Conservation (phyloP, 495 filamentous ascomycete genomes). For the Letharia lupina region DNA sequence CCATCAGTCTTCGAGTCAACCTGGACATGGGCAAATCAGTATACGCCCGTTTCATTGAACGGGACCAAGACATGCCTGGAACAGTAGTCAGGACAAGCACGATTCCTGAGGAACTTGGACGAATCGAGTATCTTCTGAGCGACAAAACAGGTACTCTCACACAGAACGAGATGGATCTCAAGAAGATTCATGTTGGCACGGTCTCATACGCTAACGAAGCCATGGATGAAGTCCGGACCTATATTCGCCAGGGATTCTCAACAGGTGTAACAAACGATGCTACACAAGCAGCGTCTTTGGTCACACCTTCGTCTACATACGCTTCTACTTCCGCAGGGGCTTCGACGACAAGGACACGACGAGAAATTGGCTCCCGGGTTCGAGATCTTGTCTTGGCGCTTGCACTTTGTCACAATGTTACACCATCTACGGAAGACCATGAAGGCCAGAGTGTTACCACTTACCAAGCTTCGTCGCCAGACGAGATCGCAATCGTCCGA, state of each 20-base stretch:
- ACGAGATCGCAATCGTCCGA: slow-evolving; percentile 95
- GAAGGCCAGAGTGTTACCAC: slow-evolving; percentile 67
- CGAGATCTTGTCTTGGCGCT: slow-evolving; percentile 85
- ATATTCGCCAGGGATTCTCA: slow-evolving; percentile 74
- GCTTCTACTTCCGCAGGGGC: slow-evolving; percentile 43
- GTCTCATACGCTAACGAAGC: slow-evolving; percentile 97
- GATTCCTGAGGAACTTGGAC: slow-evolving; percentile 91
- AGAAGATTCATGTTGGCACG: slow-evolving; percentile 95
- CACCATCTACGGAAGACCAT: slow-evolving; percentile 78
- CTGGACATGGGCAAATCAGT: slow-evolving; percentile 94
- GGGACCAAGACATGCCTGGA: slow-evolving; percentile 77
- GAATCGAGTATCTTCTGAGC: slow-evolving; percentile 92
- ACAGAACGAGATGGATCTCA: slow-evolving; percentile 98
- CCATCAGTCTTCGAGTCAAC: slow-evolving; percentile 92
- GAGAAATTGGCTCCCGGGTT: slow-evolving; percentile 89
- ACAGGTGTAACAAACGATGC: slow-evolving; percentile 33
- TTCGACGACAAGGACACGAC: slow-evolving; percentile 66
- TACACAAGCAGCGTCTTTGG: slow-evolving; percentile 37
- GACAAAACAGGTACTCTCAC: slow-evolving; percentile 98
- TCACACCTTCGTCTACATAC: slow-evolving; percentile 67
- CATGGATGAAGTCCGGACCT: slow-evolving; percentile 91
- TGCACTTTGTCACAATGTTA: slow-evolving; percentile 95
- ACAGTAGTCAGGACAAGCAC: slow-evolving; percentile 94
- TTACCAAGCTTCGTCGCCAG: slow-evolving; percentile 94
- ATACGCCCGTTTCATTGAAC: slow-evolving; percentile 92